phyloP scores from a whole-genome alignment of 768 basidiomycete species.

The Agaricus subrufescens region DNA sequence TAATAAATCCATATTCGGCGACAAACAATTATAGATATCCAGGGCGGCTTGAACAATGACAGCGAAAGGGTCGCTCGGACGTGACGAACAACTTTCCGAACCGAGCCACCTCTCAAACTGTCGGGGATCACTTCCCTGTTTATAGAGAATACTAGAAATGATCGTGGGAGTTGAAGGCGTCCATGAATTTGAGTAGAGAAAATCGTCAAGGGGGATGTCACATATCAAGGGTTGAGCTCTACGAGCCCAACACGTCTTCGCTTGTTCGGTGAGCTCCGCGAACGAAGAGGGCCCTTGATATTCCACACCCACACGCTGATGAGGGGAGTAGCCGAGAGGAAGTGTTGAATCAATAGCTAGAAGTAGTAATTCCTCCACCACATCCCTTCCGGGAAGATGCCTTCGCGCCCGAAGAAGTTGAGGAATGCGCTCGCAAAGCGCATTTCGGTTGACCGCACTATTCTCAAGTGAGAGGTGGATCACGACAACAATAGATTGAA shows the following conservation, averaged over 20 bases:
- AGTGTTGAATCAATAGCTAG: conserved; percentile 32
- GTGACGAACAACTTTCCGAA: conserved; percentile 19
- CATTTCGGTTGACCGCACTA: conserved; percentile 20
- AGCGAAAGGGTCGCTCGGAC: conserved; percentile 26
- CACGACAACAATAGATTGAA: conserved; percentile 31
- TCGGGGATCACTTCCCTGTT: conserved; percentile 19
- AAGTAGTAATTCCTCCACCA: conserved; percentile 47
- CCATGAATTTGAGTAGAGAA: conserved; percentile 41
- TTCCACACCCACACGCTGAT: conserved; percentile 1
- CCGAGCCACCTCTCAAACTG: conserved; percentile 37
- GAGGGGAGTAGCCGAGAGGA: conserved; percentile 26
- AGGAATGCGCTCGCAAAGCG: conserved; percentile 26
- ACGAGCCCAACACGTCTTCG: conserved; percentile 29
- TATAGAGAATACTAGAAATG: conserved; percentile 41
- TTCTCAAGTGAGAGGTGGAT: conserved; percentile 16
- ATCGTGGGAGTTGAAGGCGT: conserved; percentile 38
- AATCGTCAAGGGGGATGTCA: conserved; percentile 22
- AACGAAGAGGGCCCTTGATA: background rate
- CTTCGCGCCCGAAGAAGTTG: conserved; percentile 33
- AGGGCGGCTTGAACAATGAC: conserved; percentile 41
- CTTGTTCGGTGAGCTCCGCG: conserved; percentile 14
- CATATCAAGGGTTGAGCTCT: conserved; percentile 15
- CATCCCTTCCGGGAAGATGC: conserved; percentile 26
- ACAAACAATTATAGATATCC: conserved; percentile 24
- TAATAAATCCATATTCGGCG: background rate